phyloP scores from a whole-genome alignment of 768 basidiomycete genomes.

The Lentinula lateritia region DNA sequence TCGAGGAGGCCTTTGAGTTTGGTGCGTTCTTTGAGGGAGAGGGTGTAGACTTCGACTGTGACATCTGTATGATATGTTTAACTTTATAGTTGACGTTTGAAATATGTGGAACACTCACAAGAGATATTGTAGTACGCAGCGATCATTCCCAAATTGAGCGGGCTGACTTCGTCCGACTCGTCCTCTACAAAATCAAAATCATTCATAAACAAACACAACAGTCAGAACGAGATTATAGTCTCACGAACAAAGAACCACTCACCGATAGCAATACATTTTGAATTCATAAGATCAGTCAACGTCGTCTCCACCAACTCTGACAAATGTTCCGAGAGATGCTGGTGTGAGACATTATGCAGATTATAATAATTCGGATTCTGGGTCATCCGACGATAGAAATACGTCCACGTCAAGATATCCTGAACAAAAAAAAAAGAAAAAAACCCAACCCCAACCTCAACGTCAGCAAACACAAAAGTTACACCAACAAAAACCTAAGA shows the following conservation, averaged over 20 bases:
- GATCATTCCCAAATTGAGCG: conserved; percentile 97
- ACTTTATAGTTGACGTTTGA: too few relatives aligned
- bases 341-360: conserved; percentile 90
- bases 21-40: conserved; percentile 92
- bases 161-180: conserved; percentile 80
- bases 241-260: conserved; percentile 10
- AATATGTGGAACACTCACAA: conserved; percentile 42
- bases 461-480: neutral
- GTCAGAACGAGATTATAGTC: neutral
- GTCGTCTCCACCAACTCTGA: conserved; percentile 96
- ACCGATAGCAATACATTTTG: conserved; percentile 93
- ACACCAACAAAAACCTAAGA: too few relatives aligned
- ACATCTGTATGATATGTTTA: too few relatives aligned
- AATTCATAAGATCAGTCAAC: conserved; percentile 83
- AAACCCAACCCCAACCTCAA: too few relatives aligned
- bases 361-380: conserved; percentile 97
- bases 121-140: conserved; percentile 95
- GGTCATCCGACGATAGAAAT: conserved; percentile 95
- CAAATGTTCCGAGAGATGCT: conserved; percentile 91
- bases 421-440: conserved; percentile 18
- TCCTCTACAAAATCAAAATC: conserved; percentile 58
- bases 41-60: conserved; percentile 94
- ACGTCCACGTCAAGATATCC: conserved; percentile 99
- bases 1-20: conserved; percentile 96
- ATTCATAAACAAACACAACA: neutral